Percentiles rank a stretch among this genome's conserved stretches.
These are phyloP conservation scores for Sporopachydermia quercuum DNA, from an alignment of 805 yeast genomes.

Conservation along the genomic window DNA sequence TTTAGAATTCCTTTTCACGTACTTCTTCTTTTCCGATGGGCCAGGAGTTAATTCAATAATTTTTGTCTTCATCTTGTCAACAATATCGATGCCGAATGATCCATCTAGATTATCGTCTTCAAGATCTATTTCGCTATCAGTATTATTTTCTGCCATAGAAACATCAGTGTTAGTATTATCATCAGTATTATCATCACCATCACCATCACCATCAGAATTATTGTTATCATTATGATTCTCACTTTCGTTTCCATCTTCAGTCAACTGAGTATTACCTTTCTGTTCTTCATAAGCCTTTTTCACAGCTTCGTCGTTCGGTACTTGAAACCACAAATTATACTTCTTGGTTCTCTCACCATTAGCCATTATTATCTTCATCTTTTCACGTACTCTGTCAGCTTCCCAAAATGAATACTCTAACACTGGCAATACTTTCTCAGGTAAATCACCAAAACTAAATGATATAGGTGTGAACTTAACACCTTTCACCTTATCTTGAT, in stretches of 20 bases:
- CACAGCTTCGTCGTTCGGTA: slow-evolving; percentile 65
- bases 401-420: slow-evolving; percentile 51
- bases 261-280: slow-evolving; percentile 18
- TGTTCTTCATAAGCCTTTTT: slow-evolving; percentile 25
- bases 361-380: slow-evolving; percentile 47
- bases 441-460: slow-evolving; percentile 47
- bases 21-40: background rate
- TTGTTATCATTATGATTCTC: slow-evolving; percentile 30
- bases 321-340: slow-evolving; percentile 68
- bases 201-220: slow-evolving; percentile 16
- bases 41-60: background rate
- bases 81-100: background rate
- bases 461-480: slow-evolving; percentile 43
- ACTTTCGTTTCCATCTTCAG: slow-evolving; percentile 39
- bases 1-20: background rate
- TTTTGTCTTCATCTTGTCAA: background rate
- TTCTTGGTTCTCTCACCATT: slow-evolving; percentile 46
- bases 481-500: slow-evolving; percentile 6
- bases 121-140: too few relatives aligned
- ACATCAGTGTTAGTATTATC: background rate
- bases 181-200: slow-evolving; percentile 2
- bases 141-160: too few relatives aligned
- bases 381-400: slow-evolving; percentile 34
- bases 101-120: too few relatives aligned
- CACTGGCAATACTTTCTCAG: slow-evolving; percentile 48